Evolutionary conservation across 805 yeast species (phyloP).

Genomic region (Candida dajiaensis): DNA sequence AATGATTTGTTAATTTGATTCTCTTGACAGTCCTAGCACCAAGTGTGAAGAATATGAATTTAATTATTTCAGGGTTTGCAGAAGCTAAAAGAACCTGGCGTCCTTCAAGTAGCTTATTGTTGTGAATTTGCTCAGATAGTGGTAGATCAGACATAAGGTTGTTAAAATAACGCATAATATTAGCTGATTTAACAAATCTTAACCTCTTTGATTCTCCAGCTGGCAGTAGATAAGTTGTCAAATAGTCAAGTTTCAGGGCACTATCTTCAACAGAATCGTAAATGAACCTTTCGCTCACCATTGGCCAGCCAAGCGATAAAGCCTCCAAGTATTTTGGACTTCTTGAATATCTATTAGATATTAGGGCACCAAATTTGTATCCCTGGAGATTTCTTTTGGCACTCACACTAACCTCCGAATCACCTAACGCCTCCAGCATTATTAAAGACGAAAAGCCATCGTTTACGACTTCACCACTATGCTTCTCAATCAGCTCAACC

Average conservation of each 20-base stretch:
- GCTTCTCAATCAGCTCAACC: constrained; percentile 26
- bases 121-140: constrained; percentile 36
- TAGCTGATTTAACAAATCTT: constrained; percentile 39
- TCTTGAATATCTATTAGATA: constrained; percentile 46
- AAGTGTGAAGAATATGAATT: constrained; percentile 39
- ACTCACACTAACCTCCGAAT: constrained; percentile 1
- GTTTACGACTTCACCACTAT: constrained; percentile 39
- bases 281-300: constrained; percentile 54
- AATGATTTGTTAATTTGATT: constrained; percentile 1
- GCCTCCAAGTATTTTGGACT: constrained; percentile 75
- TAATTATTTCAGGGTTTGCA: constrained; percentile 25
- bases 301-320: constrained; percentile 83
- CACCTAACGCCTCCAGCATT: constrained; percentile 3
- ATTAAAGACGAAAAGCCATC: constrained; percentile 30
- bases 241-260: constrained; percentile 24
- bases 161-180: constrained; percentile 37
- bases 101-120: constrained; percentile 26
- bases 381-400: constrained; percentile 10
- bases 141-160: constrained; percentile 28
- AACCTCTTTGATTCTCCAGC: constrained; percentile 59
- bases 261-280: constrained; percentile 37
- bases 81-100: constrained; percentile 17
- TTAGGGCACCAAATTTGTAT: constrained; percentile 56
- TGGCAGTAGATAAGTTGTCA: constrained; percentile 58
- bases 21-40: constrained; percentile 30